A percentile compares a stretch with the other conserved stretches of the same genome.
Evolutionary conservation across 768 basidiomycete genomes (phyloP).

Genomic region (Brasilioporus rufonigricans): DNA sequence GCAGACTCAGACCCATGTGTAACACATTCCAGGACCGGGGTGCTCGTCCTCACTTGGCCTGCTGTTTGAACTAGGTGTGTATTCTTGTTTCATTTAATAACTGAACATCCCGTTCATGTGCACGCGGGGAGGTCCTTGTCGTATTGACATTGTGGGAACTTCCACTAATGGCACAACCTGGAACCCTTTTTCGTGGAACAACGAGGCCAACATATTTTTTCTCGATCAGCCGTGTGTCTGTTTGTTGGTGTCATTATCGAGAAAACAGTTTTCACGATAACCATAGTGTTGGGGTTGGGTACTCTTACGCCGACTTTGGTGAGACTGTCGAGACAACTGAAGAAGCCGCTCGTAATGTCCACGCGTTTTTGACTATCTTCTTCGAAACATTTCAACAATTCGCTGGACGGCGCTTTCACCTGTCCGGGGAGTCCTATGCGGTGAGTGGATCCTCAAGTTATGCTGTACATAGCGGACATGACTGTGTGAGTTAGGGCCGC

Average conservation of each 20-base stretch:
- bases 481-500: constrained; percentile 48
- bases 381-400: constrained; percentile 78
- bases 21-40: constrained; percentile 47
- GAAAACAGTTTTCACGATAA: not conserved
- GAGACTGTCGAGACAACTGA: constrained; percentile 73
- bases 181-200: constrained; percentile 67
- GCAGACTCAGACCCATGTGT: not conserved
- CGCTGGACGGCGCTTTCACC: constrained; percentile 62
- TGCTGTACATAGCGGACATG: not conserved
- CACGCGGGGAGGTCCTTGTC: constrained; percentile 48
- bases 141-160: constrained; percentile 54
- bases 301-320: constrained; percentile 67
- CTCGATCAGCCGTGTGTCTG: constrained; percentile 56
- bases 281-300: constrained; percentile 63
- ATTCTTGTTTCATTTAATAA: not conserved
- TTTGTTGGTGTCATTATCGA: not conserved
- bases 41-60: constrained; percentile 53
- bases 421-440: constrained; percentile 73
- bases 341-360: constrained; percentile 73
- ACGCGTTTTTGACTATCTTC: constrained; percentile 75
- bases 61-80: constrained; percentile 55
- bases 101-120: constrained; percentile 27
- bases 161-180: constrained; percentile 59
- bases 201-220: constrained; percentile 68
- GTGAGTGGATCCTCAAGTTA: constrained; percentile 38